phyloP scores from a whole-genome alignment of 2,329 filamentous ascomycete species.

The Pleoardoris graminearum region DNA sequence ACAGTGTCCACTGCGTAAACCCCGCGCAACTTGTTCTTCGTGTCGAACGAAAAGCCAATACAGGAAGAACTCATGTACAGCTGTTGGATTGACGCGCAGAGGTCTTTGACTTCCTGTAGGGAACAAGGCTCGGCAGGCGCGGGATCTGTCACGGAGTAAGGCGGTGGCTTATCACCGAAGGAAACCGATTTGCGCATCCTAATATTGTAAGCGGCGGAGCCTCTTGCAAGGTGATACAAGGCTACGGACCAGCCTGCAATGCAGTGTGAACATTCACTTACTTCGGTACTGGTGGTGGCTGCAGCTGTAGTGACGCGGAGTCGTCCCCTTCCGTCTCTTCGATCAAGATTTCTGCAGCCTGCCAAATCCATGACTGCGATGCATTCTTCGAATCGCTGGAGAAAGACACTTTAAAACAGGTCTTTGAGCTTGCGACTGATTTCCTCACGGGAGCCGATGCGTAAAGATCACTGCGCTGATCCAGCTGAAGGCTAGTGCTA shows the following conservation, averaged over 20 bases:
- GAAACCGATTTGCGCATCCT: conserved; percentile 40
- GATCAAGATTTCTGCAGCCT: conserved; percentile 40
- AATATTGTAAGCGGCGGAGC: conserved; percentile 3
- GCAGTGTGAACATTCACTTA: conserved; percentile 11
- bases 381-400: conserved; percentile 21
- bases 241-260: not conserved
- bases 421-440: conserved; percentile 18
- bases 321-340: conserved; percentile 35
- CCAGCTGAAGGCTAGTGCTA: conserved; percentile 39
- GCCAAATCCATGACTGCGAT: conserved; percentile 31
- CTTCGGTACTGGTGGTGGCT: conserved; percentile 25
- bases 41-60: conserved; percentile 41
- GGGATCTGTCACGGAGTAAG: conserved; percentile 35
- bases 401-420: conserved; percentile 41
- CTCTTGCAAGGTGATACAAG: not conserved
- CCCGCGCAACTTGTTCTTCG: conserved; percentile 35
- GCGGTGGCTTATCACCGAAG: conserved; percentile 37
- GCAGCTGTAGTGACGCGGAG: conserved; percentile 12
- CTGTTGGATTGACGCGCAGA: conserved; percentile 41
- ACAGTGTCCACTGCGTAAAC: conserved; percentile 27
- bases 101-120: conserved; percentile 39
- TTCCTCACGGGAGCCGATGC: conserved; percentile 21
- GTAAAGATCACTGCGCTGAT: conserved; percentile 34
- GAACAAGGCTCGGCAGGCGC: conserved; percentile 9
- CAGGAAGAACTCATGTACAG: conserved; percentile 28